Evolutionary conservation across 345 rosid genomes (phyloP).

Genomic region (Erucastrum elatum): DNA sequence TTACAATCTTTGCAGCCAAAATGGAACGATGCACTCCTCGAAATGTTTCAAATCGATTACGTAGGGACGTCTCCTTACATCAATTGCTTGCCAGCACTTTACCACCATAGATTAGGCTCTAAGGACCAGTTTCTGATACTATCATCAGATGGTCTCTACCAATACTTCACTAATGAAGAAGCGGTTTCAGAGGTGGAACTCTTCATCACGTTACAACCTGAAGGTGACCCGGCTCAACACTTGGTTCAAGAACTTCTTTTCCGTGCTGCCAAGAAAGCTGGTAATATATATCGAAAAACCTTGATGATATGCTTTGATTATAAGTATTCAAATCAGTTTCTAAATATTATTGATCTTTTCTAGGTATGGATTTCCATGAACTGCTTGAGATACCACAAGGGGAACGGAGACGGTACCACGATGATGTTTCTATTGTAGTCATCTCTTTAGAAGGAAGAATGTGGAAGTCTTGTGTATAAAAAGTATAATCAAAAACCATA

Average conservation of each 20-base stretch:
- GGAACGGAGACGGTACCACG: slow-evolving; percentile 90
- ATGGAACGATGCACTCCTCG: slow-evolving; percentile 88
- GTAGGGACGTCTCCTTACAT: slow-evolving; percentile 79
- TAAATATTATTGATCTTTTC: slow-evolving; percentile 18
- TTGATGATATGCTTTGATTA: background rate
- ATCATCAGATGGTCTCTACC: slow-evolving; percentile 93
- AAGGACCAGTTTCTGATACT: slow-evolving; percentile 82
- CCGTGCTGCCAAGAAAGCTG: slow-evolving; percentile 98
- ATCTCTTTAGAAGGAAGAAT: slow-evolving; percentile 95
- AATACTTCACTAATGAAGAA: slow-evolving; percentile 91
- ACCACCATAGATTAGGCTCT: slow-evolving; percentile 81
- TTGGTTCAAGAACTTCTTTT: slow-evolving; percentile 82
- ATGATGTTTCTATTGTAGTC: slow-evolving; percentile 84
- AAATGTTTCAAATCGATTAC: slow-evolving; percentile 93
- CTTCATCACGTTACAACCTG: slow-evolving; percentile 83
- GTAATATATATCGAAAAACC: slow-evolving; percentile 41
- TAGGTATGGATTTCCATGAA: slow-evolving; percentile 95
- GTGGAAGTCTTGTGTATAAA: slow-evolving; percentile 97
- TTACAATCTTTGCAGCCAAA: slow-evolving; percentile 63
- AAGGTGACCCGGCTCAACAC: slow-evolving; percentile 99
- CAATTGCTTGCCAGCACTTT: slow-evolving; percentile 70
- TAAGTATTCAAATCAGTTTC: background rate
- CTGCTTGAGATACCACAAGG: slow-evolving; percentile 96
- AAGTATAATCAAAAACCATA: background rate
- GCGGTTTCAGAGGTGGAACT: slow-evolving; percentile 88